Evolutionary conservation across 176 grass and related monocot genomes (phyloP).

Genomic region (Avena atlantica): DNA sequence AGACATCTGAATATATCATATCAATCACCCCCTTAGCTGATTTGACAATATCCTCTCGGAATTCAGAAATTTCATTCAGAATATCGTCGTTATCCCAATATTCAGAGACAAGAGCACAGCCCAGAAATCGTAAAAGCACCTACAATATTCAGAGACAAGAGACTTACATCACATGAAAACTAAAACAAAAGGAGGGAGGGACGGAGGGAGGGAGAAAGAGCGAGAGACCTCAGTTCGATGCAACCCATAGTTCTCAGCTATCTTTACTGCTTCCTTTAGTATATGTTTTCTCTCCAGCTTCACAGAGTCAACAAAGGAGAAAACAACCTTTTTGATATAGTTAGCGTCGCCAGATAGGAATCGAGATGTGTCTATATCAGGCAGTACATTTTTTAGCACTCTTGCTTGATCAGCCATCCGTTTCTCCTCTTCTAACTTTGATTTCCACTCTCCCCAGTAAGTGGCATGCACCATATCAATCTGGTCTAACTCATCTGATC

Average conservation of each 20-base stretch:
- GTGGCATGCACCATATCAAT: conserved; percentile 74
- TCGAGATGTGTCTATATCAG: conserved; percentile 68
- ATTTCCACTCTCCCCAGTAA: conserved; percentile 95
- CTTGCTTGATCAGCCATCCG: conserved; percentile 82
- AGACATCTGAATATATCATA: conserved; percentile 81
- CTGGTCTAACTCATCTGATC: conserved; percentile 75
- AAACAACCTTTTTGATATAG: conserved; percentile 78
- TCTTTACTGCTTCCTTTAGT: conserved; percentile 81
- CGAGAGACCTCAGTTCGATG: conserved; percentile 69
- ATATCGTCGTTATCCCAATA: conserved; percentile 91
- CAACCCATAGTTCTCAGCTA: conserved; percentile 89
- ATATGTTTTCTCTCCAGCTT: conserved; percentile 86
- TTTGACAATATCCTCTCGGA: conserved; percentile 80
- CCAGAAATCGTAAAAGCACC: conserved; percentile 85
- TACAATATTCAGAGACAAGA: conserved; percentile 56
- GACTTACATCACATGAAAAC: conserved; percentile 45
- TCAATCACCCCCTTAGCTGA: conserved; percentile 76
- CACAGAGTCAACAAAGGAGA: conserved; percentile 74
- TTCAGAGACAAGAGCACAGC: conserved; percentile 81
- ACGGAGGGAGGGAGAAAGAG: not conserved
- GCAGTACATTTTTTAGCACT: conserved; percentile 77
- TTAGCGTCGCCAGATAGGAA: conserved; percentile 77
- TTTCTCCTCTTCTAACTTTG: conserved; percentile 91
- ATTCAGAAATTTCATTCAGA: conserved; percentile 85
- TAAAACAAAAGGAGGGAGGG: conserved; percentile 3